Evolutionary conservation across 176 grass and related monocot species (phyloP), one percentile per base, ranked within the genome.

Genomic region (Zizania latifolia): DNA sequence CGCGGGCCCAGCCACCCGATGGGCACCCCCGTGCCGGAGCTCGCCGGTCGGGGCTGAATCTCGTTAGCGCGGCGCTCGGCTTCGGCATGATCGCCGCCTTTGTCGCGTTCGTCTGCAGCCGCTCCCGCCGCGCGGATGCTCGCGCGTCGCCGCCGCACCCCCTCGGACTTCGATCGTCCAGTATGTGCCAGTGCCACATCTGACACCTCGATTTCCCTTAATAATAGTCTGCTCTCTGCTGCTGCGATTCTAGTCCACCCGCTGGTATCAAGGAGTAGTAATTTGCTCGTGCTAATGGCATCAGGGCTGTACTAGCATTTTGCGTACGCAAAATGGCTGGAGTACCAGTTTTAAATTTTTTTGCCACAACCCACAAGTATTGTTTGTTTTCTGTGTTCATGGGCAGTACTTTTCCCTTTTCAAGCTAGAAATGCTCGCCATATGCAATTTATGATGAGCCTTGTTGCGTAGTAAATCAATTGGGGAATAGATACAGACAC

Each of bases 11-110:
- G 17, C 22, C 68, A 28, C 23, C 62, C 58, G 35, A 90, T 93
- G 87, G 81, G 68, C 56, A 71, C 65, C 68, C 59, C 38, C 13
- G 72, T 15, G 10, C 51, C 63, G 75, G 50, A 34, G 62, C 84
- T 70, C 79, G 31, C 50, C 5, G 80, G 50, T 85, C 88, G 59
- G 88, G 81, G 64, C 60, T 89, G 81, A 93, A 97, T 78, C 70
- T 91, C 11, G 78, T 91, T 53, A 93, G 90, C 71, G 86, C 94
- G 22, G 86, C 83, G 74, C 85, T 97, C 41, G 90, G 94, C 34
- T 93, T 97, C 62, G 88, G 88, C 48, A 97, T 93, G 86, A 97
- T 83, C 60, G 85, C 88, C 14, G 87, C 71, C 70, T 93, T 97
- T 84, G 72, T 89, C 41, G 81, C 78, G 39, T 91, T 97, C 72